These are phyloP conservation scores for Trichoderma sp. DNA, from an alignment of 2,329 filamentous ascomycete genomes.

Conservation along the genomic window DNA sequence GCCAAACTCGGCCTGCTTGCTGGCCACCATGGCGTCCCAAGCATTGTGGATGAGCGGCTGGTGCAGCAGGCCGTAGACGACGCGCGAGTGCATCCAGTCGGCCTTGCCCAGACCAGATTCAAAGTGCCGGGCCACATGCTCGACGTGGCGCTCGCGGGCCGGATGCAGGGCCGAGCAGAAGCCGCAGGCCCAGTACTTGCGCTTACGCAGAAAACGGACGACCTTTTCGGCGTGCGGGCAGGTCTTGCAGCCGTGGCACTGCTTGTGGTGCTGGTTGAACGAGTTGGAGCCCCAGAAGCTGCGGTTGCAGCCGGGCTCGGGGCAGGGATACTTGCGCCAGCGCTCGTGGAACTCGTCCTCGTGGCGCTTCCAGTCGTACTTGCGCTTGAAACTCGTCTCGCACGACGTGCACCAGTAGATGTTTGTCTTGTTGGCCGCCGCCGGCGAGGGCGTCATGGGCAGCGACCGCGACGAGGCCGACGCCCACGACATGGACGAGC, in stretches of 20 bases:
- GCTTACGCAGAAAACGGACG: constrained; percentile 63
- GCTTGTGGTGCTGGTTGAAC: constrained; percentile 68
- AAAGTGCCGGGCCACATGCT: constrained; percentile 69
- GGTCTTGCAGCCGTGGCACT: constrained; percentile 64
- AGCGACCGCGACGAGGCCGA: constrained; percentile 41
- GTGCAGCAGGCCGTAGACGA: constrained; percentile 67
- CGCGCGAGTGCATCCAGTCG: constrained; percentile 70
- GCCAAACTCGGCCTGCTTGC: constrained; percentile 57
- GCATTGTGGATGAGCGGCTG: constrained; percentile 62
- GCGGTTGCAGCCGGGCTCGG: constrained; percentile 63
- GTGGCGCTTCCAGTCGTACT: constrained; percentile 70
- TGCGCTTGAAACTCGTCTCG: constrained; percentile 67
- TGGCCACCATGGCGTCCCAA: constrained; percentile 59
- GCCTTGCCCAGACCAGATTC: constrained; percentile 62
- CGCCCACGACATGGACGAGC: constrained; percentile 46
- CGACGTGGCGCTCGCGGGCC: constrained; percentile 66
- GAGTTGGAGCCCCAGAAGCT: constrained; percentile 69
- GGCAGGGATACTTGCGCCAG: constrained; percentile 67
- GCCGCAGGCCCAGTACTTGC: constrained; percentile 68
- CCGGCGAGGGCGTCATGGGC: constrained; percentile 39
- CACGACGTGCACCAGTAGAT: constrained; percentile 60
- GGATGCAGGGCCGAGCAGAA: constrained; percentile 66
- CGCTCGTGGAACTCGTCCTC: constrained; percentile 71
- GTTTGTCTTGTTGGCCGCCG: constrained; percentile 43
- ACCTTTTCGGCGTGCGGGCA: constrained; percentile 67